A percentile compares a stretch with the other conserved stretches of the same genome.
Conservation (phyloP, 2,329 filamentous ascomycete species). For the Ophidiomyces ophidiicola region DNA sequence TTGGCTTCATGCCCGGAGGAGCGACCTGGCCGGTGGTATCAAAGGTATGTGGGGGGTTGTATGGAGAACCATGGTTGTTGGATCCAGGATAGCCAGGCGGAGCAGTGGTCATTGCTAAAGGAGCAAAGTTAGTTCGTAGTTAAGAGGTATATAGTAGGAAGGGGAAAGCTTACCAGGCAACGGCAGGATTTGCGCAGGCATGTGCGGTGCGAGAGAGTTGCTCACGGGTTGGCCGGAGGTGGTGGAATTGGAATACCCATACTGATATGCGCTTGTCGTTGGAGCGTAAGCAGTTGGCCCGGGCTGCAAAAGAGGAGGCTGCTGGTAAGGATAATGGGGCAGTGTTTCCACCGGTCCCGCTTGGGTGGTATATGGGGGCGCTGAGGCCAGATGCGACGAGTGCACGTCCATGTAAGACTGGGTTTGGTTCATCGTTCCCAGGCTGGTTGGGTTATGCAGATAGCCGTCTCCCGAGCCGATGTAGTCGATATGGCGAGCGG, state of each 20-base stretch:
- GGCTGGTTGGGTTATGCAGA: constrained; percentile 29
- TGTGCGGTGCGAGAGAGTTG: constrained; percentile 53
- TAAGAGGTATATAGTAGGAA: neutral
- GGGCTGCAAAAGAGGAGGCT: constrained; percentile 63
- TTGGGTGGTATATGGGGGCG: constrained; percentile 61
- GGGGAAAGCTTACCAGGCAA: constrained; percentile 37
- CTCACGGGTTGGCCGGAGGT: constrained; percentile 61
- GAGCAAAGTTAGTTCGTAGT: neutral
- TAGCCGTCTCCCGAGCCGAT: constrained; percentile 31
- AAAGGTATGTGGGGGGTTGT: constrained; percentile 36
- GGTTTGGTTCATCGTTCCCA: constrained; percentile 63
- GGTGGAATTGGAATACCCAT: constrained; percentile 64
- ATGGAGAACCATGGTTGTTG: constrained; percentile 39
- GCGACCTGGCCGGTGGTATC: constrained; percentile 88
- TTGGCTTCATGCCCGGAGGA: constrained; percentile 87
- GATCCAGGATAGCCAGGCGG: constrained; percentile 31
- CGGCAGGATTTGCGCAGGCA: constrained; percentile 60
- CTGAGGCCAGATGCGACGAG: constrained; percentile 61
- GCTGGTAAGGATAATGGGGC: constrained; percentile 63
- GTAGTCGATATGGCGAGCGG: constrained; percentile 26
- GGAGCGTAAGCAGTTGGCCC: constrained; percentile 57
- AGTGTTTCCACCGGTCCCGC: constrained; percentile 62
- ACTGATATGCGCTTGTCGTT: constrained; percentile 50
- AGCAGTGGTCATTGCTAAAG: constrained; percentile 16
- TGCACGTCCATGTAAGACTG: constrained; percentile 77